phyloP scores from a whole-genome alignment of 345 rosid species.

The Moricandia arvensis region DNA sequence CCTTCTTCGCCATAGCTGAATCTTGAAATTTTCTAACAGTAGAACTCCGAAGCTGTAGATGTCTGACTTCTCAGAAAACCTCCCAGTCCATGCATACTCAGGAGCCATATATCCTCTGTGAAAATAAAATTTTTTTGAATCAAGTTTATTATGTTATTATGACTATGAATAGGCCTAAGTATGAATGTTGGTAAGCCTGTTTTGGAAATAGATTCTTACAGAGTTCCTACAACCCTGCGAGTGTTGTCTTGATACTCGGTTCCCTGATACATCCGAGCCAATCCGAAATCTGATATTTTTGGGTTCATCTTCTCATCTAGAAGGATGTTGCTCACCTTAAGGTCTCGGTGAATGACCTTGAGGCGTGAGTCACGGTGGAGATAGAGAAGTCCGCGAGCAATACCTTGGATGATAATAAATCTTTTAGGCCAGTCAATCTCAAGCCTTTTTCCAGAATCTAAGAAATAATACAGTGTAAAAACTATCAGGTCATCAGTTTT shows the following conservation, averaged over 20 bases:
- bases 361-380: slow-evolving; percentile 7
- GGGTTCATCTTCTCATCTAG: slow-evolving; percentile 24
- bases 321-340: slow-evolving; percentile 28
- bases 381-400: slow-evolving; percentile 23
- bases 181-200: not conserved
- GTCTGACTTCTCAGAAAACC: slow-evolving; percentile 47
- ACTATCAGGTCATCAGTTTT: not conserved
- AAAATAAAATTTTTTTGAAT: not conserved
- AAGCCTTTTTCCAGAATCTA: slow-evolving; percentile 21
- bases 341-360: not conserved
- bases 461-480: not conserved
- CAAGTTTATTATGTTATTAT: not conserved
- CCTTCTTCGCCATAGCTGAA: slow-evolving; percentile 8
- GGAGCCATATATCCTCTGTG: slow-evolving; percentile 45
- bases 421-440: slow-evolving; percentile 27
- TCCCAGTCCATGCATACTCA: slow-evolving; percentile 47
- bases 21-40: slow-evolving; percentile 23
- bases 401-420: slow-evolving; percentile 10
- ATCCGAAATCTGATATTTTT: slow-evolving; percentile 32
- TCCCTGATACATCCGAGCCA: slow-evolving; percentile 30
- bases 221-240: slow-evolving; percentile 26
- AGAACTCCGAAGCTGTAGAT: slow-evolving; percentile 50
- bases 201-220: not conserved
- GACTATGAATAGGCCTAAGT: not conserved
- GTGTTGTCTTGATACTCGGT: slow-evolving; percentile 19